phyloP scores from a whole-genome alignment of 345 rosid species.

The Geranium brycei region DNA sequence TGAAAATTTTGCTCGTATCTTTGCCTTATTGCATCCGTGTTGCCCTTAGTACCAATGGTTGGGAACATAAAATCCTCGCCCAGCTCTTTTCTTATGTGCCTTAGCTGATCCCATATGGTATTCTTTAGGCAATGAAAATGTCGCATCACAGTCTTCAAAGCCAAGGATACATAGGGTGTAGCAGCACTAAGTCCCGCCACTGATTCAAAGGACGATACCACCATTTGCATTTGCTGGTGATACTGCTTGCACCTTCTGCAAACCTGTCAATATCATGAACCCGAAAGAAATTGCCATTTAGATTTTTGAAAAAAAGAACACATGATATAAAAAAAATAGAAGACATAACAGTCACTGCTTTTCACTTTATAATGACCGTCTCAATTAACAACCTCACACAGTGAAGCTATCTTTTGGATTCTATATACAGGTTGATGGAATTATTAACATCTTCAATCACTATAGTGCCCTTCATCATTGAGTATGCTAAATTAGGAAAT shows the following conservation, averaged over 20 bases:
- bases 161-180: slow-evolving; percentile 38
- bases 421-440: neutral
- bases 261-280: slow-evolving; percentile 20
- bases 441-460: neutral
- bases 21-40: slow-evolving; percentile 13
- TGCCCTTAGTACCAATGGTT: slow-evolving; percentile 17
- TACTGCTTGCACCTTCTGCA: slow-evolving; percentile 39
- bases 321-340: neutral
- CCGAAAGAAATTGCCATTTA: neutral
- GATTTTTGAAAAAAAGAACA: neutral
- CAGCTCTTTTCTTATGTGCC: slow-evolving; percentile 17
- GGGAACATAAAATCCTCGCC: slow-evolving; percentile 27
- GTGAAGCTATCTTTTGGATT: neutral
- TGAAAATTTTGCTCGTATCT: slow-evolving; percentile 17
- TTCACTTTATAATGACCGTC: neutral
- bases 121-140: slow-evolving; percentile 33
- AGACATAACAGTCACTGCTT: neutral
- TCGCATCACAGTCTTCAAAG: slow-evolving; percentile 28
- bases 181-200: slow-evolving; percentile 50
- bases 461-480: neutral
- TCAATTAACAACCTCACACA: neutral
- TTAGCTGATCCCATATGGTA: slow-evolving; percentile 36
- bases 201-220: slow-evolving; percentile 52
- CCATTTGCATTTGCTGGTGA: slow-evolving; percentile 56
- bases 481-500: neutral